These are phyloP conservation scores for Colletotrichum destructivum DNA, from an alignment of 2,329 filamentous ascomycete species.

Conservation along the genomic window DNA sequence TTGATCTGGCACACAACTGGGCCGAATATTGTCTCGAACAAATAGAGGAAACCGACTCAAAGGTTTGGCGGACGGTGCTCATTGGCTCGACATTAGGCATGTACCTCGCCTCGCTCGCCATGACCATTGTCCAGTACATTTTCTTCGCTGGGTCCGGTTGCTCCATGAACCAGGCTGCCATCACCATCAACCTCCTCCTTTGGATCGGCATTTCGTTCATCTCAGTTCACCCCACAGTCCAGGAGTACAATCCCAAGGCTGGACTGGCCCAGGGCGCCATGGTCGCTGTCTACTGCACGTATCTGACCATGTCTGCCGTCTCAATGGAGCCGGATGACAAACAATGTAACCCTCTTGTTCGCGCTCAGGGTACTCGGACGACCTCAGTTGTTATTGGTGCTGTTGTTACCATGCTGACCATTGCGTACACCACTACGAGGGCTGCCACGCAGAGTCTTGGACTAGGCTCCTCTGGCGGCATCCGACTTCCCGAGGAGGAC, in stretches of 20 bases:
- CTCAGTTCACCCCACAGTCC: slow-evolving; percentile 90
- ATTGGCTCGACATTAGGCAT: slow-evolving; percentile 94
- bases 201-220: slow-evolving; percentile 85
- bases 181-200: slow-evolving; percentile 92
- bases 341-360: slow-evolving; percentile 92
- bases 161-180: slow-evolving; percentile 96
- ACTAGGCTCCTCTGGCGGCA: slow-evolving; percentile 71
- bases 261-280: slow-evolving; percentile 98
- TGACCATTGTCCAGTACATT: slow-evolving; percentile 97
- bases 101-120: slow-evolving; percentile 90
- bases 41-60: slow-evolving; percentile 91
- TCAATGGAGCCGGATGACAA: slow-evolving; percentile 98
- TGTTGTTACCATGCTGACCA: slow-evolving; percentile 95
- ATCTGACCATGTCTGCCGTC: slow-evolving; percentile 97
- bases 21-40: slow-evolving; percentile 95
- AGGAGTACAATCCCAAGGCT: slow-evolving; percentile 93
- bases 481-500: slow-evolving; percentile 78
- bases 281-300: slow-evolving; percentile 98
- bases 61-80: slow-evolving; percentile 86
- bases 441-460: slow-evolving; percentile 93
- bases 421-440: slow-evolving; percentile 97
- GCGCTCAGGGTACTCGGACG: slow-evolving; percentile 87
- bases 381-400: slow-evolving; percentile 94
- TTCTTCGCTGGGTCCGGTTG: slow-evolving; percentile 90
- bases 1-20: slow-evolving; percentile 97